Evolutionary conservation across 2,329 filamentous ascomycete species (phyloP), one percentile per base, ranked within the genome.

Genomic region (Verticillium albo-atrum): DNA sequence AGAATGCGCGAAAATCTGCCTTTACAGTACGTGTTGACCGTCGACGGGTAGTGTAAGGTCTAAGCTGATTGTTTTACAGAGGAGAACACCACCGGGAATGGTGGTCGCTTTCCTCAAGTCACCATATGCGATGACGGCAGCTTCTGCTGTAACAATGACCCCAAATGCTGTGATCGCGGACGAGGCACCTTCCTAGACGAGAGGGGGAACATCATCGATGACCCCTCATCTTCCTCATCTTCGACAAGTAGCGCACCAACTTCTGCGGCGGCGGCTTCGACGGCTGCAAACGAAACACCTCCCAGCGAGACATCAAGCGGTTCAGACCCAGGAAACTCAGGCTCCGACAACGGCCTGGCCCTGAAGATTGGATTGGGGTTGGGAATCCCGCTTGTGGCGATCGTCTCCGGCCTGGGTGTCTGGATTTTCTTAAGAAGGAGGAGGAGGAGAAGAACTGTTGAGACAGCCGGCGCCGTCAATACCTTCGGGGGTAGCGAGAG

Each of bases 141-240:
- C 25, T 57, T 28, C n/a, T 57, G 55, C 55, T 57, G 55, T 25
- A 57, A 26, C 37, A 57, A 47, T 17, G 34, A 35, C 14, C 4
- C 37, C 12, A n/a, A 57, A 12, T 57, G 55, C 55, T 57, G 55
- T 26, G 12, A 7, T 3, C 35, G 47, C 12, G 55, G 47, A 17
- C 35, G 35, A 17, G 55, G 55, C n/a, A 57, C 30, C 6, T 57
- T 57, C 47, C 55, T 57, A 17, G 55, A 57, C 55, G 14, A 28
- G 7, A 50, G 35, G 26, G 55, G 55, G 5, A 50, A 57, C 17
- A n/a, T 57, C 55, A 57, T 50, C 26, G n/a, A 23, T 12, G 6
- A 14, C 17, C 30, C 35, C 17, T 28, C 55, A 4, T 56, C 55
- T 12, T 17, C 32, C 20, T 27, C 23, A 1, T 47, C 35, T 3